Evolutionary conservation across 2,329 filamentous ascomycete genomes (phyloP), one percentile per base, ranked within the genome.

Genomic region (Ceratocystis ficicola): DNA sequence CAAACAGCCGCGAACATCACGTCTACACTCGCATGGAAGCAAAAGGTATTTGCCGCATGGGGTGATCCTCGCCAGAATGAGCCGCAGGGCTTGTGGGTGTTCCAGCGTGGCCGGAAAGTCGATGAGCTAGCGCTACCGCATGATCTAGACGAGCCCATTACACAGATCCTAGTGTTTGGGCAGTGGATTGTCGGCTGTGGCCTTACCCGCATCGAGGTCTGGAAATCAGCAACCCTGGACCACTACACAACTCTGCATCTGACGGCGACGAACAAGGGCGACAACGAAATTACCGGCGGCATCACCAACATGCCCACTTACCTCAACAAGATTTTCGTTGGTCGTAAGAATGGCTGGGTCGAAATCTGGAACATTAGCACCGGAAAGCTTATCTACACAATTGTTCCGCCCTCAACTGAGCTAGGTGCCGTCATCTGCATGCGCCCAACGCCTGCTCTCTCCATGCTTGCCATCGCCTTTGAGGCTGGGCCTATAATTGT

Each of bases 361-460:
- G 94, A 99, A 73, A 95, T 99, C 63, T 99, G 94, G 93, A 99
- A 99, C 73, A 79, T 99, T 68, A 95, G 88, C 73, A 96, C 90
- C 2, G 92, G 84, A 61, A 96, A 95, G 74, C 80, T 96, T 65
- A 84, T 99, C 32, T 95, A 96, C 75, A 95, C 91, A 1, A 86
- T 99, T 63, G 78, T 94, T 15, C 89, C 94, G 0, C 86, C 89
- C 0, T 82, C 83, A 7, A 79, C 86, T 1, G 81, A 86, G 64
- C 87, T 84, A 70, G 93, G 92, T 60, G 81, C 88, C 15, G 89
- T 97, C n/a, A 95, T 90, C 5, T 90, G 90, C 52, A 78, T 99
- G 63, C 85, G 95, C 70, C 87, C 93, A 0, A 88, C 89, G 0
- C 89, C 93, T 0, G 91, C 88, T 0, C 77, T 99, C 3, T 93